These are phyloP conservation scores for Schwanniomyces polymorphus DNA, from an alignment of 805 yeast genomes.

Conservation along the genomic window DNA sequence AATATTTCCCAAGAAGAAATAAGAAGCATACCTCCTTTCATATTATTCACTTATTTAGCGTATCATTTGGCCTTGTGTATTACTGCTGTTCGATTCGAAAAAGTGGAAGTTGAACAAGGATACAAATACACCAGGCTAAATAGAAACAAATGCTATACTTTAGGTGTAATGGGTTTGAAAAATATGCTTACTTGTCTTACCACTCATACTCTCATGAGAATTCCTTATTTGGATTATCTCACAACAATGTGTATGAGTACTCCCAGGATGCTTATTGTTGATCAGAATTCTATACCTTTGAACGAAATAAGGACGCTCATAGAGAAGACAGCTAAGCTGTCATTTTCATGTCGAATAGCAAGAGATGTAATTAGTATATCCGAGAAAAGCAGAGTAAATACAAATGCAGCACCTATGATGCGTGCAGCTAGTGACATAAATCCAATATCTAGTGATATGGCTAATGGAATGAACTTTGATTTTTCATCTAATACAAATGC, in stretches of 20 bases:
- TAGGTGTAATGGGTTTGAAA: conserved; percentile 1
- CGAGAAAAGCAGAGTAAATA: neutral
- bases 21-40: conserved; percentile 11
- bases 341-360: neutral
- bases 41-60: conserved; percentile 15
- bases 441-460: neutral
- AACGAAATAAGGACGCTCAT: neutral
- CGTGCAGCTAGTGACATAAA: neutral
- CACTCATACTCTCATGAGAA: neutral
- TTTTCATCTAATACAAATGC: neutral
- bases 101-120: conserved; percentile 3
- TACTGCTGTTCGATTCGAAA: conserved; percentile 13
- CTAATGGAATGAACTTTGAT: neutral
- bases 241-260: conserved; percentile 1
- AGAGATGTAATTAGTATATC: neutral
- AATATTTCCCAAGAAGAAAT: conserved; percentile 2
- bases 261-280: conserved; percentile 1
- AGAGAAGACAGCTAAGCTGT: neutral
- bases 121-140: conserved; percentile 1
- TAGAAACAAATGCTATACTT: conserved; percentile 2
- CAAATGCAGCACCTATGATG: neutral
- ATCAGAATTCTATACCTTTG: neutral
- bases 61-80: conserved; percentile 17
- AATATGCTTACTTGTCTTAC: neutral
- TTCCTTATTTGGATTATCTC: conserved; percentile 3